phyloP scores from a whole-genome alignment of 2,329 filamentous ascomycete genomes.

The Ophidiomyces ophidiicola region DNA sequence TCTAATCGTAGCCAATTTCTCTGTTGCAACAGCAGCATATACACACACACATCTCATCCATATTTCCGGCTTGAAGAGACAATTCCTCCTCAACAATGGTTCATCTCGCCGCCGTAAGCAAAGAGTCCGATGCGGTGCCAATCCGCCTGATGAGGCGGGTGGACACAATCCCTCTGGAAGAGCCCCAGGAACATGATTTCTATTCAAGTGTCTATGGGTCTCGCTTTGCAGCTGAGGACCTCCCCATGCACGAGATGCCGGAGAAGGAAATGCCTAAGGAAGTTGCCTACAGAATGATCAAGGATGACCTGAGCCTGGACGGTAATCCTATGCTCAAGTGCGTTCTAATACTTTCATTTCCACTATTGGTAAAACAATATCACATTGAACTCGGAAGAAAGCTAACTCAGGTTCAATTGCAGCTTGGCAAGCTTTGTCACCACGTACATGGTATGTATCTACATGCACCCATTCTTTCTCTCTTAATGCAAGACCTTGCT shows the following conservation, averaged over 20 bases:
- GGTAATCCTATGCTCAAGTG: constrained; percentile 69
- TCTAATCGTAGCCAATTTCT: too few relatives aligned
- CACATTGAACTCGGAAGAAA: neutral
- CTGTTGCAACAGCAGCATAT: too few relatives aligned
- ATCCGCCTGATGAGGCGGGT: constrained; percentile 31
- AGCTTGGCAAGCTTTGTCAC: constrained; percentile 89
- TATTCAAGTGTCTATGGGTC: constrained; percentile 80
- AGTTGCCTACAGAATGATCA: constrained; percentile 93
- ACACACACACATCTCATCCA: too few relatives aligned
- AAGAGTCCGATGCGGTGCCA: constrained; percentile 27
- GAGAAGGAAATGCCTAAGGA: constrained; percentile 82
- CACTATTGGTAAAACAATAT: neutral
- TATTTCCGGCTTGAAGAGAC: too few relatives aligned
- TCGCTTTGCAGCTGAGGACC: constrained; percentile 64
- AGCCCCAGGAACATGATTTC: constrained; percentile 38
- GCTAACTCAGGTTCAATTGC: constrained; percentile 4
- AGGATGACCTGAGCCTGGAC: constrained; percentile 83
- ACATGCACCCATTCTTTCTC: neutral
- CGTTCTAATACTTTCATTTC: constrained; percentile 9
- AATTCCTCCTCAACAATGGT: constrained; percentile 27
- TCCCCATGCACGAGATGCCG: constrained; percentile 77
- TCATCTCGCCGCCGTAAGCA: constrained; percentile 31
- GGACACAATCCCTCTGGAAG: constrained; percentile 37
- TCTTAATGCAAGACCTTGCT: neutral
- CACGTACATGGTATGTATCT: constrained; percentile 68